These are phyloP conservation scores for Thalassiosira allenii DNA, from an alignment of 352 stramenopile genomes.

Conservation along the genomic window DNA sequence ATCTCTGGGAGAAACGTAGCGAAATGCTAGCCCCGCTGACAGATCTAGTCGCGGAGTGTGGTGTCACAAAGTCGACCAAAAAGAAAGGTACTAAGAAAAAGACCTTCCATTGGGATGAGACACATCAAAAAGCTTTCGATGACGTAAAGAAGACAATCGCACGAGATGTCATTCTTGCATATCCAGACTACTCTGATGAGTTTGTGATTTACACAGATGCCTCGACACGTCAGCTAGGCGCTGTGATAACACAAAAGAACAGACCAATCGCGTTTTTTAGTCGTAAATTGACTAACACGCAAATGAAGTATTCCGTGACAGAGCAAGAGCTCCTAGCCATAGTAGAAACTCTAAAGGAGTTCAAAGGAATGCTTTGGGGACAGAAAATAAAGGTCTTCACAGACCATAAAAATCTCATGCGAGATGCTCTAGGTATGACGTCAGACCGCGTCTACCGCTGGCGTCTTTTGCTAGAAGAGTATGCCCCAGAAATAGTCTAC, in stretches of 20 bases:
- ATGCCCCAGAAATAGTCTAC: conserved; percentile 8
- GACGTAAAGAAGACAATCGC: conserved; percentile 56
- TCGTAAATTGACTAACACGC: conserved; percentile 51
- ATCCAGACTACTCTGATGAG: conserved; percentile 59
- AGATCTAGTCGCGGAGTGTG: conserved; percentile 55
- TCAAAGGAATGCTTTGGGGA: conserved; percentile 64
- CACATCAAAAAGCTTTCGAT: conserved; percentile 69
- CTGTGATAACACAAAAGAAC: conserved; percentile 52
- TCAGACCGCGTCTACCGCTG: conserved; percentile 30
- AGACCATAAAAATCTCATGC: conserved; percentile 31
- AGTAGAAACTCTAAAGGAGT: conserved; percentile 69
- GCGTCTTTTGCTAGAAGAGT: conserved; percentile 34
- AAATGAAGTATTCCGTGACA: conserved; percentile 53
- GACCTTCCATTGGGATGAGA: no score
- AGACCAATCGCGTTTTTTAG: conserved; percentile 57
- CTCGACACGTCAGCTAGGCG: conserved; percentile 38
- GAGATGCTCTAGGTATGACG: conserved; percentile 9
- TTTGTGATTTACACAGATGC: conserved; percentile 38
- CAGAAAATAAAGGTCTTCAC: conserved; percentile 43
- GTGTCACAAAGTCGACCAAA: conserved; percentile 48
- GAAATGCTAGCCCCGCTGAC: conserved; percentile 61
- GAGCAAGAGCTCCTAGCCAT: conserved; percentile 59
- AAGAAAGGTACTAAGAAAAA: no score
- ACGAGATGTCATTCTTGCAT: conserved; percentile 56
- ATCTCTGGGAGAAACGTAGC: conserved; percentile 62